Base-by-base conservation (phyloP, 768 basidiomycete species). In the Clavaria fumosa region DNA sequence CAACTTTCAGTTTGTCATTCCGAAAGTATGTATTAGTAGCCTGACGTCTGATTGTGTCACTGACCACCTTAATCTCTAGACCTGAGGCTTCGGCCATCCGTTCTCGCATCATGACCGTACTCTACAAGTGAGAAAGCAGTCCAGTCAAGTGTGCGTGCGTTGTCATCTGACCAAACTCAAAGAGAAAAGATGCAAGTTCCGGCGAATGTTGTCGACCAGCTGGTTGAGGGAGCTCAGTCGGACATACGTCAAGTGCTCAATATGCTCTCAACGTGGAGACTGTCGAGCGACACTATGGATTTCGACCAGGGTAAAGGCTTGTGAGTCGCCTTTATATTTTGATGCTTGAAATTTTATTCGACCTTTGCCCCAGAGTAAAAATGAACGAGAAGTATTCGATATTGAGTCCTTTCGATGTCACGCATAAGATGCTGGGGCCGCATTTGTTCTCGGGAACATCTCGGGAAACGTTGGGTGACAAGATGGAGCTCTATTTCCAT, bases 191-290 rank as follows among this genome's bases (percentile, higher is more conserved):
- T 99, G 73, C 82, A 85, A 55, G 63, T 96, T n/a, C 81, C 85
- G 0, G 74, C 77, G 0, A 85, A 85, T 41, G 93, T 91, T 28
- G 57, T 97, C 23, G 95, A 99, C 50, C 85, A 95, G 53, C 78
- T 99, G 22, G 72, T 97, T 40, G 56, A 62, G 2, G 84, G 93
- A 4, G 69, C 89, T 2, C 85, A 95, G 48, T 93, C 91, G 2
- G 95, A 99, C 56, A 93, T 99, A 41, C 82, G 95, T 3, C 93
- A 93, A 53, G 86, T 97, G 14, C 60, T 99, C 42, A 97, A 96
- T 54, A 96, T 99, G 89, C 63, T 99, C 9, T 93, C 95, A 4
- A 97, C 93, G 0, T 97, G 89, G 85, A 89, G 79, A 49, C 57
- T 96, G n/a, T 81, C 80, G 6, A 78, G 63, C 43, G 55, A 67